A percentile compares a stretch with the other conserved stretches of the same genome.
Conservation (phyloP, 495 filamentous ascomycete genomes). For the Cryomyces minteri region DNA sequence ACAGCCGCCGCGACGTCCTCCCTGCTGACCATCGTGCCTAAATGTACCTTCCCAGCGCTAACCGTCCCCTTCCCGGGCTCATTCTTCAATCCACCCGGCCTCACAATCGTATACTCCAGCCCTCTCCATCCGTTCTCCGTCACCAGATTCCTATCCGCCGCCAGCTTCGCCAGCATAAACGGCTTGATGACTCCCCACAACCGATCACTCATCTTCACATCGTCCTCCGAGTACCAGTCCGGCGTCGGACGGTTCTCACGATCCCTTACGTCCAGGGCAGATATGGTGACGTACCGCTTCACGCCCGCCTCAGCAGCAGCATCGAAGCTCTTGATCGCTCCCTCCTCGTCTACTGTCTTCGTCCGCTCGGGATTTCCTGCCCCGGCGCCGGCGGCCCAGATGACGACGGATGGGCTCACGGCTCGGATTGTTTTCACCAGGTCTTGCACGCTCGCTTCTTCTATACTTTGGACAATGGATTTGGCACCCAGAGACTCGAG, state of each 20-base stretch:
- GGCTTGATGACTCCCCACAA: slow-evolving; percentile 12
- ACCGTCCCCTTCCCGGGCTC: slow-evolving; percentile 12
- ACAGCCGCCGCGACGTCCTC: slow-evolving; percentile 19
- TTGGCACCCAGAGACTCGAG: slow-evolving; percentile 16
- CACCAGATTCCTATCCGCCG: slow-evolving; percentile 15
- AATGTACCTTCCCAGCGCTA: slow-evolving; percentile 13
- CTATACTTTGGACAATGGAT: slow-evolving; percentile 19
- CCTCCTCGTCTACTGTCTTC: slow-evolving; percentile 16
- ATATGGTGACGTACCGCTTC: slow-evolving; percentile 17
- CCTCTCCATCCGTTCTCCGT: slow-evolving; percentile 12
- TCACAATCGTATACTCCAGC: slow-evolving; percentile 19
- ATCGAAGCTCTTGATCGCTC: slow-evolving; percentile 17
- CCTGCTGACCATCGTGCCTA: slow-evolving; percentile 7
- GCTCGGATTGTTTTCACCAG: slow-evolving; percentile 10
- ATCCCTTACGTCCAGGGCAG: slow-evolving; percentile 18
- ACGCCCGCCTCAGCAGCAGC: slow-evolving; percentile 16
- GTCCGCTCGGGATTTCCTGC: slow-evolving; percentile 14
- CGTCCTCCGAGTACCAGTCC: slow-evolving; percentile 17
- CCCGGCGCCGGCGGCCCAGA: slow-evolving; percentile 19
- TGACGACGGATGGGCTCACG: slow-evolving; percentile 7
- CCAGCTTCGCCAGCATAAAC: slow-evolving; percentile 18
- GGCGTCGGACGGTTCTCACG: slow-evolving; percentile 11
- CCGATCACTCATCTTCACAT: slow-evolving; percentile 9
- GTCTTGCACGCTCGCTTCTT: slow-evolving; percentile 13
- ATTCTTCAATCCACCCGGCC: slow-evolving; percentile 13